Conservation (phyloP, 73 alveolate species). For the Paramecium primaurelia region DNA sequence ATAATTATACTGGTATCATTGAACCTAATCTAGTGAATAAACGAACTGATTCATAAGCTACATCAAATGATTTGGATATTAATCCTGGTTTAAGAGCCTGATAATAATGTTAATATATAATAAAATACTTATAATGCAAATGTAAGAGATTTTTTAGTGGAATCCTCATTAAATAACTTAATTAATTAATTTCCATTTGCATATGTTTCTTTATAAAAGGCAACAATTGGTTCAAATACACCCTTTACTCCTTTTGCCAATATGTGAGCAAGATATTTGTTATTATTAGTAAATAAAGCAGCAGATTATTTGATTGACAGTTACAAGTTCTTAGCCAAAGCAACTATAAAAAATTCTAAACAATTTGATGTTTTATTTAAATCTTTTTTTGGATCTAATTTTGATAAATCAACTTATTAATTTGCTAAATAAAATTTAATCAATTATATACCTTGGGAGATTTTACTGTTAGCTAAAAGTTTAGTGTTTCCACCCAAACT, state of each 20-base stretch:
- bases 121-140: not conserved
- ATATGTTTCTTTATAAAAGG: conserved; percentile 58
- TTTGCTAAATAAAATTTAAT: conserved; percentile 39
- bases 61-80: conserved; percentile 73
- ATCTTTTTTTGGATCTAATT: conserved; percentile 53
- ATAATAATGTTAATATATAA: not conserved
- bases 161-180: conserved; percentile 40
- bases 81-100: conserved; percentile 78
- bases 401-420: conserved; percentile 56
- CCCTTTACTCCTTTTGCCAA: conserved; percentile 96
- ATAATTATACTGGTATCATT: conserved; percentile 71
- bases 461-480: conserved; percentile 11
- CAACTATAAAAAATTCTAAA: conserved; percentile 88
- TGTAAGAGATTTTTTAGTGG: conserved; percentile 7
- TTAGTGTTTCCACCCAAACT: not conserved
- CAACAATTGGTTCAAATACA: conserved; percentile 82
- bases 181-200: not conserved
- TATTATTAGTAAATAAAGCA: conserved; percentile 90
- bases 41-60: conserved; percentile 73
- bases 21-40: conserved; percentile 76
- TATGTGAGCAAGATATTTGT: conserved; percentile 93
- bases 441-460: conserved; percentile 19
- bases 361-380: conserved; percentile 49
- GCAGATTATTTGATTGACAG: conserved; percentile 95
- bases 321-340: conserved; percentile 82